Conservation (phyloP, 768 basidiomycete genomes). For the Lanmaoa rubissima region DNA sequence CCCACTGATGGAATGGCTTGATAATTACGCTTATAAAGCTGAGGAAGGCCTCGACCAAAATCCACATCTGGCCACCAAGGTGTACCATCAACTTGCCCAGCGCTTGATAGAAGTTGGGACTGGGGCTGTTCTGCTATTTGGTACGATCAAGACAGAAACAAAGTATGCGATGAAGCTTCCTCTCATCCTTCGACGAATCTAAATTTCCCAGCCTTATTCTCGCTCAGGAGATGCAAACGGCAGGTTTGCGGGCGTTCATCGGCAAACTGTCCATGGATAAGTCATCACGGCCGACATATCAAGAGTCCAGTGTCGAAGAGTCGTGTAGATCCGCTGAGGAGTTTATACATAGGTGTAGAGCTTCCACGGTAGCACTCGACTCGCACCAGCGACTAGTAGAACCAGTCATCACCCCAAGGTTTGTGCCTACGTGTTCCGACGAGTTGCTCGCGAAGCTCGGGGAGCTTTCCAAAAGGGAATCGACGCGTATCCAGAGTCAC, state of each 20-base stretch:
- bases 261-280: conserved; percentile 92
- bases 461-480: conserved; percentile 43
- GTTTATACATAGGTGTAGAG: conserved; percentile 55
- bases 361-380: conserved; percentile 40
- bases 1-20: conserved; percentile 82
- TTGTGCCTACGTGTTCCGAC: conserved; percentile 85
- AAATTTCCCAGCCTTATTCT: conserved; percentile 60
- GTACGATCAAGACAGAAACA: conserved; percentile 77
- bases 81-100: conserved; percentile 65
- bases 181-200: not conserved
- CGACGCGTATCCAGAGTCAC: conserved; percentile 74
- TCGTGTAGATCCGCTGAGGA: conserved; percentile 51
- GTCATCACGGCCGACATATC: conserved; percentile 67
- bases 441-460: conserved; percentile 64
- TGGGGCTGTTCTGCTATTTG: conserved; percentile 74
- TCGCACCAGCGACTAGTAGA: conserved; percentile 55
- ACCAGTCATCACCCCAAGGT: conserved; percentile 86
- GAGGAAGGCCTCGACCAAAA: conserved; percentile 73
- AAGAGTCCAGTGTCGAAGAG: conserved; percentile 52
- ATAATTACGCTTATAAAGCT: conserved; percentile 78
- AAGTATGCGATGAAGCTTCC: conserved; percentile 52
- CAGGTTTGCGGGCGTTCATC: conserved; percentile 77
- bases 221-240: conserved; percentile 66
- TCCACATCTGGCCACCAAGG: conserved; percentile 53
- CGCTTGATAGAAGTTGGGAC: conserved; percentile 76